Conservation (phyloP, 805 yeast genomes). For the Candida tibetensis region DNA sequence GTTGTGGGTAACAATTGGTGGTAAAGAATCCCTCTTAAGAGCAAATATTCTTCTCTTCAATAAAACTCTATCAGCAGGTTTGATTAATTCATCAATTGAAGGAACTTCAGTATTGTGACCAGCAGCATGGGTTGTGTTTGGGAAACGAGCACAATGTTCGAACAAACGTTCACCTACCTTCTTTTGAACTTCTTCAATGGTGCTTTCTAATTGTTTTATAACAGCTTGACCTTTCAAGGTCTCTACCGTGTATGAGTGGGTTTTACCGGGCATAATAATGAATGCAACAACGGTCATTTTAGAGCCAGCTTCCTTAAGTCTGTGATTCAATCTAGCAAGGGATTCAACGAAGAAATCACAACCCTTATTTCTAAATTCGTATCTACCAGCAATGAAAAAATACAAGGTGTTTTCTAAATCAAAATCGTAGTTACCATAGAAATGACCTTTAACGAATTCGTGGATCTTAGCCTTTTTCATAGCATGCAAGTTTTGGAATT, state of each 20-base stretch:
- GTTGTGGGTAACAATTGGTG: slow-evolving; percentile 96
- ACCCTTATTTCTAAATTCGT: slow-evolving; percentile 95
- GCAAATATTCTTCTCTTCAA: slow-evolving; percentile 92
- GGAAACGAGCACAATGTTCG: slow-evolving; percentile 79
- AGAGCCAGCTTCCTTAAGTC: slow-evolving; percentile 75
- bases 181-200: slow-evolving; percentile 84
- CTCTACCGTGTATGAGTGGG: slow-evolving; percentile 92
- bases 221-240: slow-evolving; percentile 96
- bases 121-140: slow-evolving; percentile 37
- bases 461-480: slow-evolving; percentile 85
- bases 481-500: slow-evolving; percentile 95
- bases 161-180: slow-evolving; percentile 83
- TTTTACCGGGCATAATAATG: slow-evolving; percentile 96
- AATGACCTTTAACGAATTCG: slow-evolving; percentile 94
- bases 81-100: slow-evolving; percentile 76
- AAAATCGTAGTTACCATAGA: slow-evolving; percentile 94
- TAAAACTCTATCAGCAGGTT: slow-evolving; percentile 82
- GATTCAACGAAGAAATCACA: slow-evolving; percentile 93
- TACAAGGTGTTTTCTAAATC: slow-evolving; percentile 91
- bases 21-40: slow-evolving; percentile 80
- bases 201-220: slow-evolving; percentile 81
- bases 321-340: slow-evolving; percentile 86
- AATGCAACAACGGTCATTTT: slow-evolving; percentile 94
- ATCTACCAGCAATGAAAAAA: slow-evolving; percentile 95
- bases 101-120: slow-evolving; percentile 56